These are phyloP conservation scores for Musa schizocarpa DNA, from an alignment of 176 grass and related monocot genomes.

Conservation along the genomic window DNA sequence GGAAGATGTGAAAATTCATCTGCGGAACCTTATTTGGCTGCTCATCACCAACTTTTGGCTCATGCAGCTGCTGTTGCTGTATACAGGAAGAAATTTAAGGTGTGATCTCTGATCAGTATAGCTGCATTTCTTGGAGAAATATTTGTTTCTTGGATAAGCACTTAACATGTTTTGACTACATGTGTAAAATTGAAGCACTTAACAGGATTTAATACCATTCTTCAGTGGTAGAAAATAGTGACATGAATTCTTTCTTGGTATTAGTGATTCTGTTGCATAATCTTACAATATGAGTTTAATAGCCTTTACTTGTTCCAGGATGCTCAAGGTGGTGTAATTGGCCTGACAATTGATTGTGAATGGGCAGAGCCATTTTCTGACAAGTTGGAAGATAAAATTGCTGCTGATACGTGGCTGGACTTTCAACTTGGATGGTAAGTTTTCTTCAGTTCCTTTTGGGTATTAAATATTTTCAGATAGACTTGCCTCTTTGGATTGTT, in stretches of 20 bases:
- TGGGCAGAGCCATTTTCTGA: conserved; percentile 90
- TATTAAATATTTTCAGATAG: not conserved
- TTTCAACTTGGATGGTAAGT: conserved; percentile 97
- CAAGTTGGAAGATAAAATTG: conserved; percentile 60
- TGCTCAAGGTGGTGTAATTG: conserved; percentile 81
- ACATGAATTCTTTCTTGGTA: no score
- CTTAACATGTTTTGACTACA: conserved; percentile 9
- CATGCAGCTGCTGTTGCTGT: conserved; percentile 80
- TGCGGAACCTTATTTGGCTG: conserved; percentile 53
- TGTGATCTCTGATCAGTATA: conserved; percentile 13
- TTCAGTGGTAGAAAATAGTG: no score
- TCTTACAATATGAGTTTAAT: not conserved
- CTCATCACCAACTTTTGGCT: conserved; percentile 87
- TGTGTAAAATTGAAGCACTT: not conserved
- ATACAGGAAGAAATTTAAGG: conserved; percentile 90
- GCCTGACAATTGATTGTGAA: conserved; percentile 90
- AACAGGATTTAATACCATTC: no score
- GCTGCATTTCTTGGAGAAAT: not conserved
- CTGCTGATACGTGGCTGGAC: conserved; percentile 61
- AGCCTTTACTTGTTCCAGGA: conserved; percentile 27
- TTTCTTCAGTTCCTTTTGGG: not conserved
- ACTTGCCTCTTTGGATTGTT: not conserved
- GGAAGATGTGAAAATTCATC: conserved; percentile 45
- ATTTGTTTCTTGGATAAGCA: conserved; percentile 3
- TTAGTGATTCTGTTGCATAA: no score